phyloP scores from a whole-genome alignment of 805 yeast species.

The Candida qinlingensis region DNA sequence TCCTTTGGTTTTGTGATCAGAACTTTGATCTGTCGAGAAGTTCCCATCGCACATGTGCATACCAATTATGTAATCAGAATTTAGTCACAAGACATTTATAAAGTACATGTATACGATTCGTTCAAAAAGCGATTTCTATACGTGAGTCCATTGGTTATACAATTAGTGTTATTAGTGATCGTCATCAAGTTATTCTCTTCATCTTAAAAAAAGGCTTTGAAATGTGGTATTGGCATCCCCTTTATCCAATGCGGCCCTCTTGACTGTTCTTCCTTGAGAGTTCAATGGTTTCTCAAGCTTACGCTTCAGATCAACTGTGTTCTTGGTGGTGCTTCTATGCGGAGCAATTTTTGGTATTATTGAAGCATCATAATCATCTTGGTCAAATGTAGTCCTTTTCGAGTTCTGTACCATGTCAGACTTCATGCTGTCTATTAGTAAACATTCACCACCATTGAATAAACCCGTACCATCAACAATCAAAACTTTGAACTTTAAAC shows the following conservation, averaged over 20 bases:
- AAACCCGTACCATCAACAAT: conserved; percentile 61
- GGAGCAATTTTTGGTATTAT: conserved; percentile 6
- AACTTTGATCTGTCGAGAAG: no score
- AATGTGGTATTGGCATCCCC: conserved; percentile 25
- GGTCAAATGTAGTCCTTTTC: conserved; percentile 2
- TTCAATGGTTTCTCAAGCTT: background rate
- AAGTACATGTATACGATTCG: no score
- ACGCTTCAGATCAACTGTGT: conserved; percentile 1
- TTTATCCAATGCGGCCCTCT: conserved; percentile 24
- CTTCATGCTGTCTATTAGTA: background rate
- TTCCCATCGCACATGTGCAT: no score
- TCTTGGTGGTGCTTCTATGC: background rate
- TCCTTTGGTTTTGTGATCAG: no score
- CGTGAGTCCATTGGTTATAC: no score
- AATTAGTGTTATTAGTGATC: no score
- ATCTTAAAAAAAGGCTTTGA: conserved; percentile 18
- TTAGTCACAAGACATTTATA: no score
- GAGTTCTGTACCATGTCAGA: background rate
- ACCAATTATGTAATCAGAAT: no score
- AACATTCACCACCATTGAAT: conserved; percentile 42
- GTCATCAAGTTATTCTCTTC: no score
- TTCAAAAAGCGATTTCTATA: no score
- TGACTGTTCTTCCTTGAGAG: conserved; percentile 15
- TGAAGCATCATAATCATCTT: conserved; percentile 16
- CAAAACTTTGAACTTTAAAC: conserved; percentile 47